phyloP scores from a whole-genome alignment of 768 basidiomycete species.

The Boletus reticulatus region DNA sequence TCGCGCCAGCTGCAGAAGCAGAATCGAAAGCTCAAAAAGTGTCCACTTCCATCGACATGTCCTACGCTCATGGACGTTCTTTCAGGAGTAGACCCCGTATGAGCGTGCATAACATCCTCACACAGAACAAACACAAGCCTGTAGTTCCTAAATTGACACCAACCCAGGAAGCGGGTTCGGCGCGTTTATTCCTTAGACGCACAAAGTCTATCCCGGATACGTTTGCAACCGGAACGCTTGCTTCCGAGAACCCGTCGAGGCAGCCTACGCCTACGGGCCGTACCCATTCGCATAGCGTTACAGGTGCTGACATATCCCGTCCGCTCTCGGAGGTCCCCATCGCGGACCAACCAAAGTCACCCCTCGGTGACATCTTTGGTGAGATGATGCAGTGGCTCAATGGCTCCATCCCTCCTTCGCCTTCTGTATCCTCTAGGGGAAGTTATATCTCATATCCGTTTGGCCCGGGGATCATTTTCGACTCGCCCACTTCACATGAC shows the following conservation, averaged over 20 bases:
- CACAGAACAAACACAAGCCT: constrained; percentile 50
- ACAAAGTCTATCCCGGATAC: constrained; percentile 73
- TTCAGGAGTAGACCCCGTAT: constrained; percentile 59
- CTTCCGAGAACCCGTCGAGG: constrained; percentile 32
- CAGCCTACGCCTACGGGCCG: constrained; percentile 45
- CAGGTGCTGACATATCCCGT: constrained; percentile 61
- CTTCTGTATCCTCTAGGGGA: constrained; percentile 23
- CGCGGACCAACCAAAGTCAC: constrained; percentile 25
- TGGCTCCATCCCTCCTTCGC: constrained; percentile 35
- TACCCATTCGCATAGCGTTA: constrained; percentile 77
- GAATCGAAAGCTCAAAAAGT: constrained; percentile 38
- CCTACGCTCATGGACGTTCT: constrained; percentile 34
- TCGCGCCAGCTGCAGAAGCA: constrained; percentile 59
- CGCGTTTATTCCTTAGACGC: constrained; percentile 61
- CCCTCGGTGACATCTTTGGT: constrained; percentile 55
- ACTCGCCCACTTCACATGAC: constrained; percentile 51
- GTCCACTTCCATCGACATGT: constrained; percentile 31
- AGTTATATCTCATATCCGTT: constrained; percentile 53
- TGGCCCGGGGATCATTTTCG: constrained; percentile 60
- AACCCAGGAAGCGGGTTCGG: constrained; percentile 31
- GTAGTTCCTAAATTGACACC: constrained; percentile 22
- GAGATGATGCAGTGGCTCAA: constrained; percentile 62
- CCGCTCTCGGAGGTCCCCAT: constrained; percentile 26
- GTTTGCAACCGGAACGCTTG: constrained; percentile 24
- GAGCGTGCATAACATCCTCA: constrained; percentile 61